Evolutionary conservation across 139 green algal species (phyloP).

Genomic region (Chlorella sp.): DNA sequence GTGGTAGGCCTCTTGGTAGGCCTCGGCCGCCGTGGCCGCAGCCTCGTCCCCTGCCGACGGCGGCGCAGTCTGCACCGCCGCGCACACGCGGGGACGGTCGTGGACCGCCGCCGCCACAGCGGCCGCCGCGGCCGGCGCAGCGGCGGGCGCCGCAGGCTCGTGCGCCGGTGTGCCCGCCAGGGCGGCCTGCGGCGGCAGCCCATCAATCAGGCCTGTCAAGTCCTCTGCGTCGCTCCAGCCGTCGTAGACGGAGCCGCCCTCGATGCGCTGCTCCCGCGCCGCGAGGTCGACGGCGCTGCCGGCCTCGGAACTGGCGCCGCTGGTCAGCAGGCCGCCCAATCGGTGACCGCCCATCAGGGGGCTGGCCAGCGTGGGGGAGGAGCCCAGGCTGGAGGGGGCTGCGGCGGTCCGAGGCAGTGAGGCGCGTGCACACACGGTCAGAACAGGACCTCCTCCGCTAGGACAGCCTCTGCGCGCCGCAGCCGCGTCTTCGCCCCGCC

Average conservation of each 20-base stretch:
- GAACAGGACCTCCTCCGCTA: no score
- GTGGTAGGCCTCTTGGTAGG: no score
- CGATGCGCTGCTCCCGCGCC: conserved; percentile 19
- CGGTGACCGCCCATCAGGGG: neutral
- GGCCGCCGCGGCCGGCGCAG: neutral
- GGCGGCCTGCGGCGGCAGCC: no score
- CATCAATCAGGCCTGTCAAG: conserved; percentile 16
- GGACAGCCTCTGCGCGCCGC: no score
- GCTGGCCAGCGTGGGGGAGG: conserved; percentile 20
- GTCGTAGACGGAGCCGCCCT: conserved; percentile 19
- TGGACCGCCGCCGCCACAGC: neutral
- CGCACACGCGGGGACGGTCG: neutral
- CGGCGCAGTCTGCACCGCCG: conserved; percentile 13
- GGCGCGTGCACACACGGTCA: no score
- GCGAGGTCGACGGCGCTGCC: conserved; percentile 11
- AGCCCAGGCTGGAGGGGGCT: conserved; percentile 23
- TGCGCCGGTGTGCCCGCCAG: no score
- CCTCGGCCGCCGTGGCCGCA: no score
- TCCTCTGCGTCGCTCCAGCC: conserved; percentile 28
- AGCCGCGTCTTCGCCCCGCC: no score
- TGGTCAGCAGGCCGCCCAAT: neutral
- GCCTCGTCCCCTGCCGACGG: no score
- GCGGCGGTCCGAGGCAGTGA: neutral
- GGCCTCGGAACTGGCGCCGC: neutral
- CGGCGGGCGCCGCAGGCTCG: neutral